Percentiles rank a stretch among this genome's conserved stretches.
Evolutionary conservation across 129 eudicot species (phyloP).

Genomic region (Lactuca sativa): DNA sequence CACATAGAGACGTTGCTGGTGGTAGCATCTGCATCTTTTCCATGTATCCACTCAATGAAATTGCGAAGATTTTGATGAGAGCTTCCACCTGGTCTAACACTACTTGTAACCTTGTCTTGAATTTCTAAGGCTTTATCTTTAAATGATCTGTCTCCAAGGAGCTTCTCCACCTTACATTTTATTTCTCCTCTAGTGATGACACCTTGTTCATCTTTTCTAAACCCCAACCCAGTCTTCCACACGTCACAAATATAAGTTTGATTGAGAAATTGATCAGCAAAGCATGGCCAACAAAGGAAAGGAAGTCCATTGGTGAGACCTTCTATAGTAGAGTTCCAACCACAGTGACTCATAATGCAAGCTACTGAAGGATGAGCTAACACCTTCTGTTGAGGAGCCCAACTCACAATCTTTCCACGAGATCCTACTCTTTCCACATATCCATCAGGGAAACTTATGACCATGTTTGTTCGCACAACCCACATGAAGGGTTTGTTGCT

Average conservation of each 20-base stretch:
- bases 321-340: constrained; percentile 29
- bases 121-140: background rate
- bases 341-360: constrained; percentile 25
- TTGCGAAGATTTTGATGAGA: background rate
- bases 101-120: background rate
- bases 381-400: constrained; percentile 23
- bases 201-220: constrained; percentile 3
- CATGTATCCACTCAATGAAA: background rate
- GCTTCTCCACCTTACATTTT: constrained; percentile 8
- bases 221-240: constrained; percentile 29
- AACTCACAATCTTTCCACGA: constrained; percentile 1
- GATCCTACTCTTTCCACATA: constrained; percentile 9
- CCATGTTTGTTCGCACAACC: constrained; percentile 9
- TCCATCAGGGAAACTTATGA: constrained; percentile 3
- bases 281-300: constrained; percentile 28
- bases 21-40: no score
- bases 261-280: constrained; percentile 19
- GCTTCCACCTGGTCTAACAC: constrained; percentile 5
- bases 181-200: constrained; percentile 12
- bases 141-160: background rate
- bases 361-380: constrained; percentile 22
- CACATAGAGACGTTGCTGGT: no score
- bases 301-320: constrained; percentile 27
- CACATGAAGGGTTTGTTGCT: constrained; percentile 10
- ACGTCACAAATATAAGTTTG: constrained; percentile 22